Conservation (phyloP, 163 green algal species). For the Scenedesmus sp. region DNA sequence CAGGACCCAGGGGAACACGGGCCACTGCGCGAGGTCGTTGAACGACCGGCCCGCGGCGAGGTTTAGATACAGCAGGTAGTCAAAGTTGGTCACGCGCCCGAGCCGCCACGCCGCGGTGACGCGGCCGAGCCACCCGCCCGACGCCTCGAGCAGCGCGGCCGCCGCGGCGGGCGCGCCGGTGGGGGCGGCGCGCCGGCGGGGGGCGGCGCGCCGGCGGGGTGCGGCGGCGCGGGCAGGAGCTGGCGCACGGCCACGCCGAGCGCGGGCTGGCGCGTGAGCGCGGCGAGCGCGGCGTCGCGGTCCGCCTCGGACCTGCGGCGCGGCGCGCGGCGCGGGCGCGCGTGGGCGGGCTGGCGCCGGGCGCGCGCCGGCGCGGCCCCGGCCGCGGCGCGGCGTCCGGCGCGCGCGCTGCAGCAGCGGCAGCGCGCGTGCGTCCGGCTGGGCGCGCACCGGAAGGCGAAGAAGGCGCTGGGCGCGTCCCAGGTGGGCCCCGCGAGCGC, state of each 20-base stretch:
- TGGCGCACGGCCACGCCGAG: conserved; percentile 52
- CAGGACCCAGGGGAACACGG: conserved; percentile 97
- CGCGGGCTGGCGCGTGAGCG: conserved; percentile 51
- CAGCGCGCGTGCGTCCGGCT: too few relatives aligned
- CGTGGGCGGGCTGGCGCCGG: too few relatives aligned
- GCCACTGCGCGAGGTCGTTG: conserved; percentile 79
- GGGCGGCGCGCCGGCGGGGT: not conserved
- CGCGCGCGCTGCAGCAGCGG: too few relatives aligned
- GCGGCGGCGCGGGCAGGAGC: conserved; percentile 40
- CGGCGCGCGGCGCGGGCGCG: not conserved
- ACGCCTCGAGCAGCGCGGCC: conserved; percentile 63
- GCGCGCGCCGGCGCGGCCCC: too few relatives aligned
- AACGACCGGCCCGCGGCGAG: conserved; percentile 63
- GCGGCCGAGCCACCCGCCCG: conserved; percentile 68
- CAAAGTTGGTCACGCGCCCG: conserved; percentile 88
- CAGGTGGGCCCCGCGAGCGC: conserved; percentile 58
- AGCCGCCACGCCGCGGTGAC: conserved; percentile 83
- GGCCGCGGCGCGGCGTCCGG: too few relatives aligned
- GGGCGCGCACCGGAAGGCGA: conserved; percentile 69
- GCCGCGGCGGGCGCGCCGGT: not conserved
- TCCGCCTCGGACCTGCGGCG: conserved; percentile 65
- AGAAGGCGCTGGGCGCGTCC: conserved; percentile 82
- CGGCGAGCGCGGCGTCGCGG: conserved; percentile 50
- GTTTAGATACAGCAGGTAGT: conserved; percentile 96
- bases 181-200: not conserved